phyloP scores from a whole-genome alignment of 2,329 filamentous ascomycete species.

The Thermoascus crustaceus region DNA sequence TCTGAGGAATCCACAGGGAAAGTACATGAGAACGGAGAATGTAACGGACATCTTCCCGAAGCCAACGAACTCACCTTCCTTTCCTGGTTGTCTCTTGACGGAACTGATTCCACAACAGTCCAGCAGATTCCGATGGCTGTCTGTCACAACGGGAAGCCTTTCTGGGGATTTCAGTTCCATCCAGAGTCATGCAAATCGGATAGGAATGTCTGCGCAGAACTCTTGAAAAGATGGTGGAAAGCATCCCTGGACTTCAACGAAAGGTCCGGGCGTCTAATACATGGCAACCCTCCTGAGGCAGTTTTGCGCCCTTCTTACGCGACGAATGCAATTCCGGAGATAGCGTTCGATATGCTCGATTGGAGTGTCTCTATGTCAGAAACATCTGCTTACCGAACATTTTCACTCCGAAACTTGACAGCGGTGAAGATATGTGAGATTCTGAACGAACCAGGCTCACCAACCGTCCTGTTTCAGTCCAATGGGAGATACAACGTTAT shows the following conservation, averaged over 20 bases:
- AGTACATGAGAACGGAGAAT: background rate
- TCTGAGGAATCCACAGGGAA: slow-evolving; percentile 1
- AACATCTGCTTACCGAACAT: slow-evolving; percentile 16
- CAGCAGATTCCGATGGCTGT: slow-evolving; percentile 64
- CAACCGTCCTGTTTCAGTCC: slow-evolving; percentile 38
- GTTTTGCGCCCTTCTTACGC: slow-evolving; percentile 14
- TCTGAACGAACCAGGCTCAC: slow-evolving; percentile 23
- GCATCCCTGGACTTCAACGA: slow-evolving; percentile 56
- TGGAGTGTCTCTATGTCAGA: slow-evolving; percentile 25
- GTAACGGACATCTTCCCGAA: slow-evolving; percentile 7
- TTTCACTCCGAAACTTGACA: slow-evolving; percentile 16
- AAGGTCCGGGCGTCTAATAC: slow-evolving; percentile 16
- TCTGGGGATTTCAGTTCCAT: slow-evolving; percentile 86
- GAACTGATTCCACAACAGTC: slow-evolving; percentile 25
- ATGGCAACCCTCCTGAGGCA: slow-evolving; percentile 12
- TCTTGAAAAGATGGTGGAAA: slow-evolving; percentile 70
- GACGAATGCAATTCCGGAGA: slow-evolving; percentile 22
- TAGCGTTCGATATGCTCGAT: slow-evolving; percentile 39
- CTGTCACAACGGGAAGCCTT: slow-evolving; percentile 59
- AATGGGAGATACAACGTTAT: slow-evolving; percentile 29
- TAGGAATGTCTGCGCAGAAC: slow-evolving; percentile 46
- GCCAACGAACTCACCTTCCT: slow-evolving; percentile 42
- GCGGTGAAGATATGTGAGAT: slow-evolving; percentile 27
- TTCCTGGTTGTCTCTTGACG: slow-evolving; percentile 50
- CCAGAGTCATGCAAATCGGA: slow-evolving; percentile 80